These are phyloP conservation scores for Panaeolus papilionaceus DNA, from an alignment of 768 basidiomycete genomes.

Conservation along the genomic window DNA sequence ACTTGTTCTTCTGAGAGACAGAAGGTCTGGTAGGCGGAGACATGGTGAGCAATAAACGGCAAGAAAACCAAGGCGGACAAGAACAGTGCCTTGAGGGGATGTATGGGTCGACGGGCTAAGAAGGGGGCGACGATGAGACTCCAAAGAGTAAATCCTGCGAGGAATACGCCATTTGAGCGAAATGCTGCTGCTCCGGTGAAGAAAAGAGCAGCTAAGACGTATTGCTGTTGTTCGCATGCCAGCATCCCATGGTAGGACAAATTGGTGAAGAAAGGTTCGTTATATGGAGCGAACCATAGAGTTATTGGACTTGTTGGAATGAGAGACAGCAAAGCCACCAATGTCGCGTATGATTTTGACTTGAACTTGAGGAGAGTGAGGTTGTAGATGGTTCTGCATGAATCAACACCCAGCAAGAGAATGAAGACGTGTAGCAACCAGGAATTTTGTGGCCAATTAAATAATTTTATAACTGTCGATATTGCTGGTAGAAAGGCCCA, in stretches of 20 bases:
- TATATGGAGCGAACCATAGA: conserved; percentile 73
- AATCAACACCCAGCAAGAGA: neutral
- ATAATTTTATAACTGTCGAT: conserved; percentile 57
- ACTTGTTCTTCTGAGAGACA: conserved; percentile 47
- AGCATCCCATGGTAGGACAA: conserved; percentile 80
- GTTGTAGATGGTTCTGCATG: conserved; percentile 50
- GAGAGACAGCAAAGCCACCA: conserved; percentile 72
- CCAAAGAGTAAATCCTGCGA: conserved; percentile 84
- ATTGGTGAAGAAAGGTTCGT: conserved; percentile 87
- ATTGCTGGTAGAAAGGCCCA: conserved; percentile 88
- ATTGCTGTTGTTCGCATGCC: conserved; percentile 52
- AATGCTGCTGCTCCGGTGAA: conserved; percentile 73
- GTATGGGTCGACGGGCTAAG: conserved; percentile 44
- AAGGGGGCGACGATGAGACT: conserved; percentile 64
- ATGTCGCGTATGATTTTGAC: conserved; percentile 62
- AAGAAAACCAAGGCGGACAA: conserved; percentile 54
- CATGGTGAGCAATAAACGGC: conserved; percentile 80
- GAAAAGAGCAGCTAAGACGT: conserved; percentile 59
- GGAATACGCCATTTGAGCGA: conserved; percentile 79
- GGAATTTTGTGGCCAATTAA: conserved; percentile 29
- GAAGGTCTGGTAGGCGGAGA: conserved; percentile 67
- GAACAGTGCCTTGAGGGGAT: conserved; percentile 41
- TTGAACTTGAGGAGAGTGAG: conserved; percentile 65
- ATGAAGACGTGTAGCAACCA: conserved; percentile 16
- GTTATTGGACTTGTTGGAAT: conserved; percentile 84